Conservation (phyloP, 2,329 filamentous ascomycete genomes). For the Alternaria solani region DNA sequence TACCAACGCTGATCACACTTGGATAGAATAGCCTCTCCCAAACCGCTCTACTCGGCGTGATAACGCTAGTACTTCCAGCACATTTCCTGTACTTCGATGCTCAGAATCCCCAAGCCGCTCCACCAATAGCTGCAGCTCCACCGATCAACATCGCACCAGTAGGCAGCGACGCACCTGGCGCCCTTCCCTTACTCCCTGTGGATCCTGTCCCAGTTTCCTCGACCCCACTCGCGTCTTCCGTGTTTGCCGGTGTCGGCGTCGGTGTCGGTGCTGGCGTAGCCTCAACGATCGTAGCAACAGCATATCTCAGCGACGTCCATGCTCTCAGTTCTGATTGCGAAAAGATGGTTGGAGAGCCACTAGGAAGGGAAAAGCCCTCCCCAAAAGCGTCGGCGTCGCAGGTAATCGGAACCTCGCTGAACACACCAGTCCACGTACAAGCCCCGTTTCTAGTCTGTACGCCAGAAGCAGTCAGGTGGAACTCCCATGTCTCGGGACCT, state of each 20-base stretch:
- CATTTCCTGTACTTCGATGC: too few species aligned
- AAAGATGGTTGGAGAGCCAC: background rate
- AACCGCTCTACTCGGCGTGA: too few species aligned
- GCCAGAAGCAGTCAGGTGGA: background rate
- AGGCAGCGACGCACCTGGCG: background rate
- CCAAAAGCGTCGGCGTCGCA: conserved; percentile 3
- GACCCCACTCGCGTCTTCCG: background rate
- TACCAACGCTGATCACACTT: too few species aligned
- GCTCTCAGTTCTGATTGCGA: conserved; percentile 1
- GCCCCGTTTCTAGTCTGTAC: conserved; percentile 5
- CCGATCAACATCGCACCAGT: conserved; percentile 1
- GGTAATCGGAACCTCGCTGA: conserved; percentile 10
- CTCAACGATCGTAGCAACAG: conserved; percentile 13
- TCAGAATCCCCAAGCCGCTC: conserved; percentile 5
- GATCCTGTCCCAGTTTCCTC: background rate
- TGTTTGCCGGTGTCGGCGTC: background rate
- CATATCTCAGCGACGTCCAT: background rate
- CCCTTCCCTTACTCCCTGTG: conserved; percentile 1
- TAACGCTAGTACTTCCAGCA: too few species aligned
- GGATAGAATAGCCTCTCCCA: too few species aligned
- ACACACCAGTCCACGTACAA: conserved; percentile 13
- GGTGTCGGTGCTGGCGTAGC: background rate
- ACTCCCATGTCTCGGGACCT: conserved; percentile 13
- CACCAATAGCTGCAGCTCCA: conserved; percentile 4
- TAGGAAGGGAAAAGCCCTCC: background rate